Base-by-base conservation (phyloP, 495 filamentous ascomycete species). In the Glonium stellatum region DNA sequence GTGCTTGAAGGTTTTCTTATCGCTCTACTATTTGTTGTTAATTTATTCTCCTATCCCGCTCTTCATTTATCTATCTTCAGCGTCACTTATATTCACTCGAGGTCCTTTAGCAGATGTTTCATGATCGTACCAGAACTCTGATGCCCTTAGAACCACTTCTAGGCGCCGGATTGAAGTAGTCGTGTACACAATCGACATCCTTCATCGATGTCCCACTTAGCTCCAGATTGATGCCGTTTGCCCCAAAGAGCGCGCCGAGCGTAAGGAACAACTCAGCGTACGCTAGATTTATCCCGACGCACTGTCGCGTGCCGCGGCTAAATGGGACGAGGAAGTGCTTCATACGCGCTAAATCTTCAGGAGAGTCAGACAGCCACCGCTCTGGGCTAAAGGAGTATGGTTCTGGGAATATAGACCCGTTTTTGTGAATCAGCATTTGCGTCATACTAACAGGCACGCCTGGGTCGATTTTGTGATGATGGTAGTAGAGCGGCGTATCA, bases 241-340 rank as follows among this genome's bases (percentile, higher is more conserved):
- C 9, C 42, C 58, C 23, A 27, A 60, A 60, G 2, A 60, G 13
- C 1, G 36, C 18, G 8, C 27, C 58, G 27, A 60, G 36, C 27
- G 36, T 55, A 5, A 55, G 35, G 31, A 25, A 60, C 4, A 60
- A 36, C 37, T 60, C 58, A 21, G 58, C 49, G 23, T 54, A 25
- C 19, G 48, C 58, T 8, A 63, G 56, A 39, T 76, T 73, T 54
- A 73, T 71, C 5, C 79, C 80, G 1, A 77, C 15, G 64, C 81
- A 84, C 5, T 62, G 62, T 15, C 78, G 68, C 1, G 60, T 67
- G 0, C 81, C 81, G 25, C 77, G 77, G 1, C 68, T 67, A 42
- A 79, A 79, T 0, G 77, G 62, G 0, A 79, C 66, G 13, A 81
- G 62, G 58, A 74, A 78, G 53, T 67, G 66, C 11, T 75, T 67